Base-by-base conservation (phyloP, 2,329 filamentous ascomycete species). In the Nemania serpens region DNA sequence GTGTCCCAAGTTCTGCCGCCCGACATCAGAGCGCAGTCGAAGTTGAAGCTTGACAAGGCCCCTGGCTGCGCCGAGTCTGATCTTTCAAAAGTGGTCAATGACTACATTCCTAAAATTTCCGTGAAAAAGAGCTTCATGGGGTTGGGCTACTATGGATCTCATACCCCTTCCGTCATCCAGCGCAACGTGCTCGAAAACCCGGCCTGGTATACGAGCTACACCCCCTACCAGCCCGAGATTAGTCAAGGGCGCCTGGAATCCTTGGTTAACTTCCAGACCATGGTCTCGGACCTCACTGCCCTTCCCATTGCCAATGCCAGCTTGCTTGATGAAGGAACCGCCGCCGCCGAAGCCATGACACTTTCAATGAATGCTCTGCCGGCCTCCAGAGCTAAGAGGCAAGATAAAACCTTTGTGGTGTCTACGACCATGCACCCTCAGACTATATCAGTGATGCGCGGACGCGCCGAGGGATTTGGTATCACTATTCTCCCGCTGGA, bases 121-220 rank as follows among this genome's bases (percentile, higher is more conserved):
- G 71, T 75, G 33, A 72, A 71, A 47, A 70, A 70, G 55, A 82
- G 86, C 71, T 90, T 94, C 73, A 93, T 97, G 67, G 94, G 94
- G 4, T 87, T 85, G 59, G 94, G 94, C 59, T 98, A 97, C 81
- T 92, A 94, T 67, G 89, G 87, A 37, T 94, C 92, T n/a, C 84
- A 89, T 68, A 89, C 91, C 0, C 94, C 94, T 4, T 86, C 91
- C 58, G 93, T 97, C 59, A 96, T 98, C 75, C 91, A 95, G 81
- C 85, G 93, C 68, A 97, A 97, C 74, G 84, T 98, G 4, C 80
- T 98, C 60, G 93, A 98, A 81, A 94, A 90, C 75, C 94, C 94
- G 5, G 93, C 89, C 10, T 98, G 94, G 94, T 98, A 98, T 76
- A 98, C 94, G 42, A 97, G 93, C 78, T 97, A 98, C 76, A 97